Evolutionary conservation across 2,329 filamentous ascomycete species (phyloP).

Genomic region (Ceratocystis cacaofunesta): DNA sequence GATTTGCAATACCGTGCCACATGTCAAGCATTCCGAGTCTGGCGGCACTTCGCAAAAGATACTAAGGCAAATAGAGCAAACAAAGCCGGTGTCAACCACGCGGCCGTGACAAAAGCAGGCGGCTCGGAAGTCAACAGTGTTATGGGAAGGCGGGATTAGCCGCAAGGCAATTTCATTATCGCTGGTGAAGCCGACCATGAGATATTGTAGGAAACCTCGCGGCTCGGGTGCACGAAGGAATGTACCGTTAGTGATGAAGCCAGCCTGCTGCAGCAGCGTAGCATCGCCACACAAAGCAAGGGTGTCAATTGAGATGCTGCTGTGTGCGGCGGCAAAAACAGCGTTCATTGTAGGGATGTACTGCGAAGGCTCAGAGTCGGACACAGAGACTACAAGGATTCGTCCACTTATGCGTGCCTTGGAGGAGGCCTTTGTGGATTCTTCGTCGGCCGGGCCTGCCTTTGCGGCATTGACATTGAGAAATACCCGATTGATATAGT

Average conservation of each 20-base stretch:
- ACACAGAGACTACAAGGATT: slow-evolving; percentile 82
- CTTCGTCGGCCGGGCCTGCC: slow-evolving; percentile 27
- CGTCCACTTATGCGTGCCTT: slow-evolving; percentile 33
- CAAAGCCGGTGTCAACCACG: slow-evolving; percentile 83
- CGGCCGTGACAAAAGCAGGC: slow-evolving; percentile 92
- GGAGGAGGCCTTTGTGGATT: slow-evolving; percentile 41
- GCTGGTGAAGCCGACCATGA: slow-evolving; percentile 87
- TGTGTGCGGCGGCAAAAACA: slow-evolving; percentile 85
- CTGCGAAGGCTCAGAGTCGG: slow-evolving; percentile 67
- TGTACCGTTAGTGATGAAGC: slow-evolving; percentile 45
- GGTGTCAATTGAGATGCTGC: slow-evolving; percentile 82
- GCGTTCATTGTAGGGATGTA: slow-evolving; percentile 99
- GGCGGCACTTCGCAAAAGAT: slow-evolving; percentile 63
- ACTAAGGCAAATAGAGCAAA: slow-evolving; percentile 90
- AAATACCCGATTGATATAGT: slow-evolving; percentile 75
- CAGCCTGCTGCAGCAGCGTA: slow-evolving; percentile 86
- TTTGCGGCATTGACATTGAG: slow-evolving; percentile 40
- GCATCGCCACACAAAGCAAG: slow-evolving; percentile 72
- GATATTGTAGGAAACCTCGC: slow-evolving; percentile 68
- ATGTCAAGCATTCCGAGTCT: slow-evolving; percentile 63
- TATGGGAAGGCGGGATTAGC: slow-evolving; percentile 64
- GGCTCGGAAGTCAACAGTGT: slow-evolving; percentile 89
- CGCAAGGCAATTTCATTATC: slow-evolving; percentile 39
- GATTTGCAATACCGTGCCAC: slow-evolving; percentile 63
- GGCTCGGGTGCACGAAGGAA: slow-evolving; percentile 41